Percentiles rank a stretch among this genome's conserved stretches.
Evolutionary conservation across 164 flowering plant genomes (phyloP).

Genomic region (Umbilicus rupestris): DNA sequence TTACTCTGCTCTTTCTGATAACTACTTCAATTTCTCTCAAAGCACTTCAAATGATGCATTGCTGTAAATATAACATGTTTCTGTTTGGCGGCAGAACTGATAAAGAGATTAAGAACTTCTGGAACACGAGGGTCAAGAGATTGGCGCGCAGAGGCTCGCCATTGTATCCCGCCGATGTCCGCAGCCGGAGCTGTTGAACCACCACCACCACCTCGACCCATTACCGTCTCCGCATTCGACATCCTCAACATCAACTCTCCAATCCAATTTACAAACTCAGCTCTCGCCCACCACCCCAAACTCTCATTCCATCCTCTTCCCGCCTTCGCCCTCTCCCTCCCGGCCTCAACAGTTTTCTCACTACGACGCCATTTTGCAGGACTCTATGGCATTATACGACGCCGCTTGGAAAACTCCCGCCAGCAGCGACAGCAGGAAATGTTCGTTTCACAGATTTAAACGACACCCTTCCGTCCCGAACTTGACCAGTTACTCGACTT

Average conservation of each 20-base stretch:
- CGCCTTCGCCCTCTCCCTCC: background rate
- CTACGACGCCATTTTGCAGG: background rate
- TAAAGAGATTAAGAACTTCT: slow-evolving; percentile 50
- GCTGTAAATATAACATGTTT: no score
- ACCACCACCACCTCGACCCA: background rate
- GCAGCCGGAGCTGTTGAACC: background rate
- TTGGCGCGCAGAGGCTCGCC: slow-evolving; percentile 35
- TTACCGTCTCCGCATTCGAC: background rate
- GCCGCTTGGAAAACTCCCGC: slow-evolving; percentile 7
- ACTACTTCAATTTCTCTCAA: no score
- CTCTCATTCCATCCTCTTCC: background rate
- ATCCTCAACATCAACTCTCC: background rate
- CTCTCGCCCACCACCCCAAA: background rate
- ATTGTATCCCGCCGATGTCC: slow-evolving; percentile 20
- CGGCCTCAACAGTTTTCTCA: background rate
- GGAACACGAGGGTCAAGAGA: slow-evolving; percentile 55
- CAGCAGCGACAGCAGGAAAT: background rate
- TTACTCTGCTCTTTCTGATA: no score
- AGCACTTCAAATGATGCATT: no score
- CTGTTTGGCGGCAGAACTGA: slow-evolving; percentile 37
- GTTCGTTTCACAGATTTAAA: background rate
- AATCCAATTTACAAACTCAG: background rate
- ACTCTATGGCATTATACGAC: background rate
- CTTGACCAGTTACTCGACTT: no score
- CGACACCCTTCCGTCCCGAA: slow-evolving; percentile 1